Evolutionary conservation across 2,329 filamentous ascomycete species (phyloP), one percentile per base, ranked within the genome.

Genomic region (Atkinsonella texensis): DNA sequence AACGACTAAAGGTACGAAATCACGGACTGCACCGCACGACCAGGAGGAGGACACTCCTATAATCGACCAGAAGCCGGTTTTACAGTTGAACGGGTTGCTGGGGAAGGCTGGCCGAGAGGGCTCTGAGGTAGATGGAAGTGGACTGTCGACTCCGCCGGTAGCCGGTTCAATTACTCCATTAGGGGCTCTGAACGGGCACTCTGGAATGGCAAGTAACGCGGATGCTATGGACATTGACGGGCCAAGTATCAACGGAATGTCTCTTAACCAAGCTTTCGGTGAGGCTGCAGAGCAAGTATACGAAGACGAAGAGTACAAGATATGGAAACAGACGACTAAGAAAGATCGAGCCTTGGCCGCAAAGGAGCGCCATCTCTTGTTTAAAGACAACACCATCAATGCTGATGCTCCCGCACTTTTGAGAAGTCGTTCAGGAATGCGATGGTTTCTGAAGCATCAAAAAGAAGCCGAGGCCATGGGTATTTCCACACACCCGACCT

Each of bases 291-390:
- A 94, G 59, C 87, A 95, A 58, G 77, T 80, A 12, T 89, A 89
- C 58, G 82, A 94, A 59, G 90, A 97, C 59, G 90, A 97, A 53
- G 91, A 96, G 63, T 95, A 93, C 70, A 95, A 94, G 65, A 87
- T 93, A 38, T 98, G 94, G 93, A 98, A 97, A 71, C 91, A 97
- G 68, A 89, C 95, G 41, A 98, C 93, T 2, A 97, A 97, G 70
- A 96, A 93, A 65, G 90, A 95, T 62, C 84, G 93, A 55, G 93
- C 93, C 4, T 73, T 85, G 23, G 81, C 91, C 50, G 86, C 93
- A 53, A 89, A 90, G 56, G 88, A 95, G 64, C 81, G 93, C 33
- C 84, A 89, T 66, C 80, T 86, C 40, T 78, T 98, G 13, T 95
- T 98, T 70, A 85, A 85, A 55, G 86, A 85, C 48, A 84, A 89